These are phyloP conservation scores for Candida berthetii DNA, from an alignment of 805 yeast genomes.

Conservation along the genomic window DNA sequence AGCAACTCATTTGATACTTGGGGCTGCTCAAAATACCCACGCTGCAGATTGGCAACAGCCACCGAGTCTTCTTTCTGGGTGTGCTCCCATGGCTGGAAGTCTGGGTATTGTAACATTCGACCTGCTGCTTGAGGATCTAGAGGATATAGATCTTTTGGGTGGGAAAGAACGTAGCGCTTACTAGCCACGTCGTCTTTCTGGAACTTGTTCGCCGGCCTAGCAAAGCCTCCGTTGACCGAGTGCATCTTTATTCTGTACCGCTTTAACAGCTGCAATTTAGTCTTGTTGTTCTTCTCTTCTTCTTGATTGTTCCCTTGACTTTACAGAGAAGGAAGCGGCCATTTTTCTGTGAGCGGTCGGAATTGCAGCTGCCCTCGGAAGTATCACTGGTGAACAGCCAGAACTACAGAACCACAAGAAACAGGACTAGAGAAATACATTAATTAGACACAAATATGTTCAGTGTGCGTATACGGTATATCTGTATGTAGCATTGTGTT, in stretches of 20 bases:
- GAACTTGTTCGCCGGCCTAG: not conserved
- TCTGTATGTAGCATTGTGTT: no score
- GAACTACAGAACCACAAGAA: no score
- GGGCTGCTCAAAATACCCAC: slow-evolving; percentile 66
- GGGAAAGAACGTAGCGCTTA: slow-evolving; percentile 24
- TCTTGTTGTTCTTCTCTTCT: no score
- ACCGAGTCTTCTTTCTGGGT: slow-evolving; percentile 45
- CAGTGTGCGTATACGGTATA: no score
- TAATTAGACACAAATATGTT: no score
- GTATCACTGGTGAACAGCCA: no score
- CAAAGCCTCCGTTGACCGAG: not conserved
- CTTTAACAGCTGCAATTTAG: no score
- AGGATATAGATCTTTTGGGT: slow-evolving; percentile 28
- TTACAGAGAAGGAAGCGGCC: no score
- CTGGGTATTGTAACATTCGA: slow-evolving; percentile 46
- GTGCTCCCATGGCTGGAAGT: slow-evolving; percentile 67
- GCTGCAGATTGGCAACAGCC: slow-evolving; percentile 51
- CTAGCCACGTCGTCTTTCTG: slow-evolving; percentile 17
- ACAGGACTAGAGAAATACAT: no score
- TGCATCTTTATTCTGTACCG: not conserved
- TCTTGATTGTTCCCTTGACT: no score
- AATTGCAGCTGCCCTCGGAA: no score
- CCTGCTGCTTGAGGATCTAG: slow-evolving; percentile 14
- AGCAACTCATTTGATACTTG: slow-evolving; percentile 60
- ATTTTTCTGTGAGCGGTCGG: no score